Evolutionary conservation across 176 grass and related monocot species (phyloP).

Genomic region (Coix lacrymajobi): DNA sequence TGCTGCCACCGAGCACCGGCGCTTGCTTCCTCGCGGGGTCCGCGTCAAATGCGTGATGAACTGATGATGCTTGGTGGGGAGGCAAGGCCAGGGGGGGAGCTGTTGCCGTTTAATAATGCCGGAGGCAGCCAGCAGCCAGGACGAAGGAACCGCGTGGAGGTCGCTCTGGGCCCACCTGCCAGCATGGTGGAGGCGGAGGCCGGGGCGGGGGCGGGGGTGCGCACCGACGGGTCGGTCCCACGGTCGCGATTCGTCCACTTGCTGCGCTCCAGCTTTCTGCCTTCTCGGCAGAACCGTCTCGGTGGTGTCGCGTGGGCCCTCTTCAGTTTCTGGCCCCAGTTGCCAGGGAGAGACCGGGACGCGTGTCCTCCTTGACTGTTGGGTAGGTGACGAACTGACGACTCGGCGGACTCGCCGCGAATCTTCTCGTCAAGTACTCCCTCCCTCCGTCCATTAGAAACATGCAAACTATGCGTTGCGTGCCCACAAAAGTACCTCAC

Average conservation of each 20-base stretch:
- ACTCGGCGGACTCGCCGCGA: neutral
- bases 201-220: too few relatives aligned
- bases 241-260: neutral
- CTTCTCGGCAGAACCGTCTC: neutral
- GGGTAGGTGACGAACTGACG: neutral
- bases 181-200: neutral
- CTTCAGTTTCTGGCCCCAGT: neutral
- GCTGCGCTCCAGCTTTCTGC: conserved; percentile 1
- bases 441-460: too few relatives aligned
- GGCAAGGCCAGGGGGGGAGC: neutral
- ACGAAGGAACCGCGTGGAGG: neutral
- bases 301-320: neutral
- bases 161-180: neutral
- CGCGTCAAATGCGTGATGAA: conserved; percentile 15
- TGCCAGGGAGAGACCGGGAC: neutral
- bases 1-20: neutral
- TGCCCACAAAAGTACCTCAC: too few relatives aligned
- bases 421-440: conserved; percentile 24
- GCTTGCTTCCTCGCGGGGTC: conserved; percentile 3
- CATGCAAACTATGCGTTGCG: too few relatives aligned
- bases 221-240: conserved; percentile 12
- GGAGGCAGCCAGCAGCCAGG: neutral
- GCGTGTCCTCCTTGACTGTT: too few relatives aligned
- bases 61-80: conserved; percentile 20
- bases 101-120: neutral